Evolutionary conservation across 2,329 filamentous ascomycete species (phyloP), one percentile per base, ranked within the genome.

Genomic region (Penicillium capsulatum): DNA sequence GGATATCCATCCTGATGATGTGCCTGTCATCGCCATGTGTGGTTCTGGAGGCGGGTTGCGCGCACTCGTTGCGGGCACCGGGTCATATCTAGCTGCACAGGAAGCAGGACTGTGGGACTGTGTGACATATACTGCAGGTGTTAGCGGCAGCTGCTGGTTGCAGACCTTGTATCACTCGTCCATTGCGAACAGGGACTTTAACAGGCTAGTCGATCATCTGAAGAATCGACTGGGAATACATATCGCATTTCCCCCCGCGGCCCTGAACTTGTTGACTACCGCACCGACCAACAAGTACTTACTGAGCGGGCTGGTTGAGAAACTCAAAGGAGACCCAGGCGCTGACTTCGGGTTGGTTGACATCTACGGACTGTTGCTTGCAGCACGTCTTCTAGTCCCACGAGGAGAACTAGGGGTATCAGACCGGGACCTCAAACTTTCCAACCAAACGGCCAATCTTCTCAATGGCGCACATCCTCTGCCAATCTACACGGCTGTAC

Each of bases 131-230:
- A 94, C 89, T 0, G 88, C 91, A 4, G 92, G 92, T 1, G 92
- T 98, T 34, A 96, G 89, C 59, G 92, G 92, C 0, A 94, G 86
- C 48, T 97, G 92, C 64, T 98, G 92, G 92, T 74, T 97, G 4
- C 91, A 97, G 62, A 75, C 86, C 0, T 73, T 98, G 3, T 95
- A 86, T 60, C 82, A 92, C 58, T 91, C 87, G 0, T 86, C 87
- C 1, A 75, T 97, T 40, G 76, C 83, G 0, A 73, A 75, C 11
- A 79, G 81, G 38, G 80, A 78, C 46, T 78, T 94, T 51, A 70
- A 75, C 15, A 77, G 73, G 26, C 73, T 95, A 14, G 77, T 96
- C 27, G 79, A 90, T 7, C 92, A 98, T 58, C 69, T 98, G 38
- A 97, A 95, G 64, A 78, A 82, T 34, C 79, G 92, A 17, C 76